Evolutionary conservation across 75 land plant genomes (phyloP).

Genomic region (Pinus tabuliformis): DNA sequence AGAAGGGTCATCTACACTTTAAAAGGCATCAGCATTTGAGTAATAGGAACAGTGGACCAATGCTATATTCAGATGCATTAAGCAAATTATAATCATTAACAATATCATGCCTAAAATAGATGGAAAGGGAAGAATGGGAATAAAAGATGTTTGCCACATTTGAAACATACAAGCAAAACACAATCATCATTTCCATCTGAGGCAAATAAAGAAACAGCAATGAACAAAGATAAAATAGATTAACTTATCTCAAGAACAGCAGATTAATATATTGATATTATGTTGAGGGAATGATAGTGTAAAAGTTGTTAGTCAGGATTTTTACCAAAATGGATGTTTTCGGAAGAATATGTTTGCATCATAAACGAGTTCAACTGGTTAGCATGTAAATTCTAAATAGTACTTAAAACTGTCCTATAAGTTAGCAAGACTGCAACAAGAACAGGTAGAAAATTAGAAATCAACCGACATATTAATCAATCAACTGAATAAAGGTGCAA

Average conservation of each 20-base stretch:
- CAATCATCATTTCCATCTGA: neutral
- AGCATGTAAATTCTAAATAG: no score
- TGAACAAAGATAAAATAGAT: neutral
- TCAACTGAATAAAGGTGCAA: no score
- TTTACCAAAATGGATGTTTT: no score
- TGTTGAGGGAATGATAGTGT: no score
- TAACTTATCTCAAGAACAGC: neutral
- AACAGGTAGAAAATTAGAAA: no score
- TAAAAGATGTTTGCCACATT: neutral
- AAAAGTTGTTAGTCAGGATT: no score
- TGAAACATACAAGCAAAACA: neutral
- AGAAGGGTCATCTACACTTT: neutral
- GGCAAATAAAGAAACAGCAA: neutral
- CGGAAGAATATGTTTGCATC: no score
- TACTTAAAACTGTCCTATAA: no score
- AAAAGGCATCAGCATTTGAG: neutral
- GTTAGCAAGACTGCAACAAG: no score
- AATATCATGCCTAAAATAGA: neutral
- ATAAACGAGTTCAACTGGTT: no score
- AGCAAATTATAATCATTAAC: neutral
- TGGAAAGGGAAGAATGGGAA: neutral
- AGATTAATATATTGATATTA: no score
- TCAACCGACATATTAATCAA: no score
- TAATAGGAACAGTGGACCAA: neutral
- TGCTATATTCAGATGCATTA: neutral